Percentiles rank a stretch among this genome's conserved stretches.
Evolutionary conservation across 1,139 yeast species (phyloP).

Genomic region (Suhomyces atakaporum): DNA sequence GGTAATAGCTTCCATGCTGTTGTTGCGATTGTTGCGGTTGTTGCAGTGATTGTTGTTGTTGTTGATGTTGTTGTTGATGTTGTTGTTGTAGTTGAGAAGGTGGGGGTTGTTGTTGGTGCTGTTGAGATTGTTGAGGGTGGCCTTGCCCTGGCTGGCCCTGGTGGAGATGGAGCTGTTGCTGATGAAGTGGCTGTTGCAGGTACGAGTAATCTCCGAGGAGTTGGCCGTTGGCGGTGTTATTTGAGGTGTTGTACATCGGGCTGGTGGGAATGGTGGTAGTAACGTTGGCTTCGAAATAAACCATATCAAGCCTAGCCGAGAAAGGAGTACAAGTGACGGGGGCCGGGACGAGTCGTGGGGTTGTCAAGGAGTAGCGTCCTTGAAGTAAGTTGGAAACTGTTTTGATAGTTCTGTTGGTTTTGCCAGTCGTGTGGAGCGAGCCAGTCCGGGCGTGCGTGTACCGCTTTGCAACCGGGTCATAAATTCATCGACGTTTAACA

Average conservation of each 20-base stretch:
- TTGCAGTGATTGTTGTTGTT: conserved; percentile 6
- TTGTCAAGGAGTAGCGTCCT: background rate
- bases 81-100: conserved; percentile 17
- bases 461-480: no score
- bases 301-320: conserved; percentile 14
- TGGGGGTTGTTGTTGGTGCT: conserved; percentile 14
- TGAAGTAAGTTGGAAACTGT: background rate
- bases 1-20: conserved; percentile 7
- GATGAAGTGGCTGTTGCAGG: conserved; percentile 13
- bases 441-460: no score
- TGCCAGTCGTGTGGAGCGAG: background rate
- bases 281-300: conserved; percentile 24
- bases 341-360: background rate
- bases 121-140: conserved; percentile 11
- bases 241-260: conserved; percentile 15
- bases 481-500: no score
- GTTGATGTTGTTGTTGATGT: conserved; percentile 11
- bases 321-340: background rate
- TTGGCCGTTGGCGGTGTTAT: conserved; percentile 10
- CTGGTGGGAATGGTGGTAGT: conserved; percentile 21
- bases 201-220: conserved; percentile 18
- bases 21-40: conserved; percentile 12
- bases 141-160: conserved; percentile 1
- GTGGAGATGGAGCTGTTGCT: conserved; percentile 4
- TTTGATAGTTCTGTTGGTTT: background rate